Evolutionary conservation across 148 eudicot genomes (phyloP), one percentile per base, ranked within the genome.

Genomic region (Hydrangea macrophylla): DNA sequence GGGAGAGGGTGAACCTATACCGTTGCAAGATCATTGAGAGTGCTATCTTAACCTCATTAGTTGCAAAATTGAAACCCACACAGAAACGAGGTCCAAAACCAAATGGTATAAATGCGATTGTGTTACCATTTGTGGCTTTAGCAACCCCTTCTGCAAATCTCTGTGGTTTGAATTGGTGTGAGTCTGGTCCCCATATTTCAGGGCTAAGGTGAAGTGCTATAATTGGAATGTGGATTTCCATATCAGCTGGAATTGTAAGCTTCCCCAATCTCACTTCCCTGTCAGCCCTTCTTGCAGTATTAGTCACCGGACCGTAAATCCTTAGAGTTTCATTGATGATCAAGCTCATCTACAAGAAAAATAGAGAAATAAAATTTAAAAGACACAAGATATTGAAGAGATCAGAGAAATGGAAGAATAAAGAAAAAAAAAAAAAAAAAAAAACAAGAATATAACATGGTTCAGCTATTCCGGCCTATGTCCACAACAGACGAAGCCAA

Each of bases 91-190:
- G 62, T 59, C 62, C 62, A 9, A 31, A 59, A 1, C 62, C 25
- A 9, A 59, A 59, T 35, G 62, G 62, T n/a, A 59, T 18, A 11
- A 59, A 59, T 59, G 42, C 40, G 9, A 15, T 20, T 6, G 15
- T 9, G 42, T 35, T 59, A 6, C 20, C 31, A 9, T 58, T 59
- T 9, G 62, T 32, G 3, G 62, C 62, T 59, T 35, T 32, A 31
- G 42, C 62, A 24, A 59, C 62, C 40, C 62, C 62, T 33, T 35
- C 15, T 2, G 4, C 42, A 59, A 59, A 59, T 22, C 62, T 59
- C 15, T 59, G 40, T 3, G 62, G 55, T 24, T 18, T 51, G 55
- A 51, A 51, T 6, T 6, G 23, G 23, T 51, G n/a, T n/a, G n/a
- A n/a, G n/a, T n/a, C n/a, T n/a, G n/a, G n/a, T n/a, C n/a, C n/a